A percentile compares a stretch with the other conserved stretches of the same genome.
phyloP scores from a whole-genome alignment of 2,329 filamentous ascomycete genomes.

The Grosmannia clavigera region DNA sequence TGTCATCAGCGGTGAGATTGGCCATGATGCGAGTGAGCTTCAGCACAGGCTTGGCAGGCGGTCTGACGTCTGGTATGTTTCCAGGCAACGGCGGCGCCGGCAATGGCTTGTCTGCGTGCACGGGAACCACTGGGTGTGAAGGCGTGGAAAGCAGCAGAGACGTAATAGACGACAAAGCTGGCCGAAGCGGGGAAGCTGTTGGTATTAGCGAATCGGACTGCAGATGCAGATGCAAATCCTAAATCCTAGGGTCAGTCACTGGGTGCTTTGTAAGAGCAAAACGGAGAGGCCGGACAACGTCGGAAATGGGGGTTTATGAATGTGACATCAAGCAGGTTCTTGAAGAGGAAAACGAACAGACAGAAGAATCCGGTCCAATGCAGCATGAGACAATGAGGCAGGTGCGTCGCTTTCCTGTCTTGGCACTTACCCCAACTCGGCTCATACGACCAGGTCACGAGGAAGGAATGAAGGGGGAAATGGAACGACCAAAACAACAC shows the following conservation, averaged over 20 bases:
- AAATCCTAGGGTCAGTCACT: background rate
- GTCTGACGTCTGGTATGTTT: slow-evolving; percentile 27
- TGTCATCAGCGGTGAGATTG: slow-evolving; percentile 42
- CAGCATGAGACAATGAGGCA: background rate
- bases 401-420: background rate
- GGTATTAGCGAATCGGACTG: background rate
- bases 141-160: slow-evolving; percentile 6
- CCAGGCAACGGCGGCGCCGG: slow-evolving; percentile 37
- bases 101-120: slow-evolving; percentile 44
- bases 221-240: background rate
- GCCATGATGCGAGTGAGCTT: slow-evolving; percentile 47
- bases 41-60: slow-evolving; percentile 30
- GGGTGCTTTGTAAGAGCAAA: background rate
- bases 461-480: background rate
- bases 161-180: background rate
- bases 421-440: background rate
- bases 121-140: slow-evolving; percentile 9
- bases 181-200: background rate
- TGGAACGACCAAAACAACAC: background rate
- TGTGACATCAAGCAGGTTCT: background rate
- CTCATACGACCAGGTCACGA: background rate
- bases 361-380: background rate
- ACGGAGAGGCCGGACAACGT: background rate
- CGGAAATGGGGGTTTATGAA: background rate
- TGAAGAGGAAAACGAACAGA: background rate